phyloP scores from a whole-genome alignment of 2,329 filamentous ascomycete species.

The Fusarium fracticaudum region DNA sequence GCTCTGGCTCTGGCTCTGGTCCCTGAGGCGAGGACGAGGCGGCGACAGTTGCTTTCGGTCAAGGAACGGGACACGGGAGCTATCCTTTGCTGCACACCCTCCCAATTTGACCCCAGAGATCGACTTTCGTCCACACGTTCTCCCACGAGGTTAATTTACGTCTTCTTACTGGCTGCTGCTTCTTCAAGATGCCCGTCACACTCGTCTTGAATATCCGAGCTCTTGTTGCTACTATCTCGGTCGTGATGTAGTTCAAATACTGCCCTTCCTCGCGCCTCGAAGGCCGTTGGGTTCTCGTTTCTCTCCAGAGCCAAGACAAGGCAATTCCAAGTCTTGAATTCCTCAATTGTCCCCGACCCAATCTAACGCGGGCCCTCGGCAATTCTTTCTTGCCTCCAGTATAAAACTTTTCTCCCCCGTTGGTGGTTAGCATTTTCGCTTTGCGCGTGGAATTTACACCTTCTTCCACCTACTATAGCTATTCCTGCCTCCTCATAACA shows the following conservation, averaged over 20 bases:
- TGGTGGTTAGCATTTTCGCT: slow-evolving; percentile 20
- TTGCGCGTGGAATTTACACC: slow-evolving; percentile 3
- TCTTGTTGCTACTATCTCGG: slow-evolving; percentile 18
- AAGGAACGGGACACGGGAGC: slow-evolving; percentile 31
- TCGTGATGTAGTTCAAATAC: slow-evolving; percentile 40
- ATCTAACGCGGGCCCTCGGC: slow-evolving; percentile 2
- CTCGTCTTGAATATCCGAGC: slow-evolving; percentile 26
- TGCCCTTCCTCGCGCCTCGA: slow-evolving; percentile 31
- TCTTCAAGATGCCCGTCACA: slow-evolving; percentile 26
- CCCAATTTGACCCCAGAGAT: slow-evolving; percentile 29
- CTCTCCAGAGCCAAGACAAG: slow-evolving; percentile 17
- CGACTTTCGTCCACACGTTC: slow-evolving; percentile 40
- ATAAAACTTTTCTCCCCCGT: slow-evolving; percentile 1
- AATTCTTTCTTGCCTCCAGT: slow-evolving; percentile 16
- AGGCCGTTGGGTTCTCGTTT: not conserved
- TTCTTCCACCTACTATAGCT: not conserved
- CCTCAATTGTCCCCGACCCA: slow-evolving; percentile 6
- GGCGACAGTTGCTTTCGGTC: slow-evolving; percentile 28
- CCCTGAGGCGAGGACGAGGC: slow-evolving; percentile 23
- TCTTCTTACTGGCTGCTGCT: slow-evolving; percentile 37
- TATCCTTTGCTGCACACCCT: slow-evolving; percentile 19
- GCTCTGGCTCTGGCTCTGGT: slow-evolving; percentile 12
- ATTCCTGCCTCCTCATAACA: not conserved
- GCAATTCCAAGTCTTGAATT: slow-evolving; percentile 15
- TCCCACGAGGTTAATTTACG: slow-evolving; percentile 40